Evolutionary conservation across 345 rosid genomes (phyloP).

Genomic region (Raphanus sativus): DNA sequence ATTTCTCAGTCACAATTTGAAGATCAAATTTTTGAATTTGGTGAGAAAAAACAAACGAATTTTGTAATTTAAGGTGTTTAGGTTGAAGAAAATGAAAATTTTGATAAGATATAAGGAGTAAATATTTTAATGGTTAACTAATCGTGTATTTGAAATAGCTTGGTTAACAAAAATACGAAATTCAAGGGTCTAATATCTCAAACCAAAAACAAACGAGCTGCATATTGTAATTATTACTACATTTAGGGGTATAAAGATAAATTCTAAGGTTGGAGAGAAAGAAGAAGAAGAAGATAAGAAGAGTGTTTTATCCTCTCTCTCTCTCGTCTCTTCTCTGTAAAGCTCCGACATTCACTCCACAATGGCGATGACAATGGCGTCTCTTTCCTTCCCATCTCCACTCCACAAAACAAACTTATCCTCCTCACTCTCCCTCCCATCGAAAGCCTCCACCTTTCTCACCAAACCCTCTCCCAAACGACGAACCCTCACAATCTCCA

Average conservation of each 20-base stretch:
- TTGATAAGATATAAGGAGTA: too few relatives aligned
- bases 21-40: too few relatives aligned
- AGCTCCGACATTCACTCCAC: neutral
- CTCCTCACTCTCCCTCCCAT: slow-evolving; percentile 13
- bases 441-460: slow-evolving; percentile 16
- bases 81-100: too few relatives aligned
- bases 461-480: slow-evolving; percentile 10
- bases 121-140: too few relatives aligned
- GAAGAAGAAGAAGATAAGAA: slow-evolving; percentile 30
- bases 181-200: too few relatives aligned
- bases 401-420: slow-evolving; percentile 12
- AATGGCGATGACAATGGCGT: slow-evolving; percentile 37
- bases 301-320: slow-evolving; percentile 18
- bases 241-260: neutral
- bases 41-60: too few relatives aligned
- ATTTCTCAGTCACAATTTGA: too few relatives aligned
- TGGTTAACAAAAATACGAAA: too few relatives aligned
- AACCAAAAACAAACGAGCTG: neutral
- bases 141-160: too few relatives aligned
- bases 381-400: slow-evolving; percentile 26
- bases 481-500: slow-evolving; percentile 43
- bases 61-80: too few relatives aligned
- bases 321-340: slow-evolving; percentile 19
- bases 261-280: too few relatives aligned
- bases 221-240: neutral